These are phyloP conservation scores for Strigomonas culicis DNA, from an alignment of 208 protist genomes.

Conservation along the genomic window DNA sequence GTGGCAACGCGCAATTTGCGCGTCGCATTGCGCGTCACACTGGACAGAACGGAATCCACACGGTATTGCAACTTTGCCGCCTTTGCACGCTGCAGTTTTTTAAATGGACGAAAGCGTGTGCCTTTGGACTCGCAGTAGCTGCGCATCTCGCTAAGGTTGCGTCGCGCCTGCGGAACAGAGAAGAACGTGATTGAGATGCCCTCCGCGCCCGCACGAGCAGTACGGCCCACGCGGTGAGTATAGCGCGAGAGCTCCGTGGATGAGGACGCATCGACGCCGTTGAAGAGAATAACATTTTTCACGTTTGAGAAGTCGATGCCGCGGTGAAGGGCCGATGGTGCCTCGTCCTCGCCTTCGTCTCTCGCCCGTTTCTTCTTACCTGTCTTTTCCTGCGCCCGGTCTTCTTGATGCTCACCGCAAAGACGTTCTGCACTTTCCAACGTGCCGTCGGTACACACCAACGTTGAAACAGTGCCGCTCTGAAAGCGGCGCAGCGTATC, in stretches of 20 bases:
- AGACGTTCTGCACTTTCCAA: conserved; percentile 74
- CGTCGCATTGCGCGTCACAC: conserved; percentile 70
- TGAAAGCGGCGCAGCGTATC: conserved; percentile 96
- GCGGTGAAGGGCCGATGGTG: conserved; percentile 79
- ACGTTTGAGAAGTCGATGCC: conserved; percentile 97
- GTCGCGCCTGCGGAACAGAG: conserved; percentile 59
- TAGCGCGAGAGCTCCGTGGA: conserved; percentile 87
- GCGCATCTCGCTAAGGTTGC: conserved; percentile 46
- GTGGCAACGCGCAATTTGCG: conserved; percentile 79
- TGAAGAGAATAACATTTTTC: conserved; percentile 95
- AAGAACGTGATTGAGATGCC: conserved; percentile 91
- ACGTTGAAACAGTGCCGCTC: conserved; percentile 88
- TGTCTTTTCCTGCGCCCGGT: conserved; percentile 6
- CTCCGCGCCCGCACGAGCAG: conserved; percentile 81
- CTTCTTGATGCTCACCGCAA: conserved; percentile 34
- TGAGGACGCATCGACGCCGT: conserved; percentile 90
- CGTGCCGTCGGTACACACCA: conserved; percentile 96
- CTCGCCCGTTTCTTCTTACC: not conserved
- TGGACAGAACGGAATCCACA: conserved; percentile 75
- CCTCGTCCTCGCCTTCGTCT: conserved; percentile 14
- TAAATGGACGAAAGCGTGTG: conserved; percentile 58
- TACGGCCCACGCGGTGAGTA: conserved; percentile 95
- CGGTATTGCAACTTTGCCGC: conserved; percentile 83
- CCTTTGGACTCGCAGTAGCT: conserved; percentile 50
- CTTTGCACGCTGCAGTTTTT: conserved; percentile 67